Evolutionary conservation across 768 basidiomycete genomes (phyloP).

Genomic region (Boletus rubroflammeus): DNA sequence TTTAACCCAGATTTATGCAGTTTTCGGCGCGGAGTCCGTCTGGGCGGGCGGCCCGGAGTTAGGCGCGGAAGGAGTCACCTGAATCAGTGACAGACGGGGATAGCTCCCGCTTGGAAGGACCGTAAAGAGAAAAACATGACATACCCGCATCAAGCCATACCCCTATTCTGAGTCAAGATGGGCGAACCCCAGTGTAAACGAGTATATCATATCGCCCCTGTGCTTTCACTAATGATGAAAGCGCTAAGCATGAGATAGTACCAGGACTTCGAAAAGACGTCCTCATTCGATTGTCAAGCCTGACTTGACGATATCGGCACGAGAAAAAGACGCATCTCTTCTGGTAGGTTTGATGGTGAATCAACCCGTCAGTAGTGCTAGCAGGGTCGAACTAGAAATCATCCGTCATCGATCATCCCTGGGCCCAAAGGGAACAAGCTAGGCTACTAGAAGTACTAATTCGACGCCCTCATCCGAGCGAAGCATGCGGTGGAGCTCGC

Average conservation of each 20-base stretch:
- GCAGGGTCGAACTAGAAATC: not conserved
- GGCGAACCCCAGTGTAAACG: too few relatives aligned
- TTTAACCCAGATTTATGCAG: not conserved
- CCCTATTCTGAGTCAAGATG: too few relatives aligned
- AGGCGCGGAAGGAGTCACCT: not conserved
- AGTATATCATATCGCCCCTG: too few relatives aligned
- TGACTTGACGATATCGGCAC: not conserved
- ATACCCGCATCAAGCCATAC: too few relatives aligned
- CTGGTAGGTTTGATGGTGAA: not conserved
- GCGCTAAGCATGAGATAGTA: too few relatives aligned
- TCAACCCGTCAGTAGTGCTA: not conserved
- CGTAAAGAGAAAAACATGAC: too few relatives aligned
- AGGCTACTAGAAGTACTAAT: not conserved
- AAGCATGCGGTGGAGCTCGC: not conserved
- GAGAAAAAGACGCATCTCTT: not conserved
- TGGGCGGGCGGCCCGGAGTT: slow-evolving; percentile 14
- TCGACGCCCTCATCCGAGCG: not conserved
- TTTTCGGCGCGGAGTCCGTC: not conserved
- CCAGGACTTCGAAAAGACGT: not conserved
- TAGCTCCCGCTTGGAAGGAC: too few relatives aligned
- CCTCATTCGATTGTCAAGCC: not conserved
- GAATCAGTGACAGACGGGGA: not conserved
- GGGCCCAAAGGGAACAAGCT: too few relatives aligned
- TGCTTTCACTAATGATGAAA: too few relatives aligned
- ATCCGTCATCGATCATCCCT: too few relatives aligned